phyloP scores from a whole-genome alignment of 2,329 filamentous ascomycete species.

The Gyromitra esculenta region DNA sequence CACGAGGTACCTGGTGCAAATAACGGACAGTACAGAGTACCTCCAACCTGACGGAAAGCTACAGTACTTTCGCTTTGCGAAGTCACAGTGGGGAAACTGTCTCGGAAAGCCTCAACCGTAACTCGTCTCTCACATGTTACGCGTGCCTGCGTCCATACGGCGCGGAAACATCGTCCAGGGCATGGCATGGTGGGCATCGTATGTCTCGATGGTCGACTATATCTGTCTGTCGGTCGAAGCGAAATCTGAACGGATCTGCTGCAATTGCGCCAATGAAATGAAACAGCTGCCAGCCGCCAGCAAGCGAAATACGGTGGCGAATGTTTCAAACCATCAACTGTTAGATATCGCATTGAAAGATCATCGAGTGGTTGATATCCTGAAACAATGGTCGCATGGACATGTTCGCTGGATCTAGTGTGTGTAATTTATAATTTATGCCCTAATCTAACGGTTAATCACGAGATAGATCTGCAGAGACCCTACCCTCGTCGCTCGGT shows the following conservation, averaged over 20 bases:
- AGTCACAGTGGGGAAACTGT: constrained; percentile 12
- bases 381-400: constrained; percentile 18
- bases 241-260: constrained; percentile 15
- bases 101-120: constrained; percentile 11
- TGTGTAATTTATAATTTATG: constrained; percentile 7
- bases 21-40: background rate
- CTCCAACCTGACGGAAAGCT: background rate
- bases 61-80: background rate
- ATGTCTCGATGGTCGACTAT: background rate
- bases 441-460: constrained; percentile 16
- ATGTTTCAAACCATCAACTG: constrained; percentile 38
- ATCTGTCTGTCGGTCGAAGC: constrained; percentile 5
- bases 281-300: background rate
- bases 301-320: background rate
- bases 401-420: constrained; percentile 3
- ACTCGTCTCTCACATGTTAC: constrained; percentile 21
- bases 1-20: constrained; percentile 3
- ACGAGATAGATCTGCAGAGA: constrained; percentile 21
- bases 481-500: constrained; percentile 10
- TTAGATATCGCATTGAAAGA: background rate
- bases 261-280: constrained; percentile 15
- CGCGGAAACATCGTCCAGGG: background rate
- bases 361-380: background rate
- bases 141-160: background rate
- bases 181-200: background rate